A percentile compares a stretch with the other conserved stretches of the same genome.
phyloP scores from a whole-genome alignment of 108 stramenopile species.

The Nitzschia palea region DNA sequence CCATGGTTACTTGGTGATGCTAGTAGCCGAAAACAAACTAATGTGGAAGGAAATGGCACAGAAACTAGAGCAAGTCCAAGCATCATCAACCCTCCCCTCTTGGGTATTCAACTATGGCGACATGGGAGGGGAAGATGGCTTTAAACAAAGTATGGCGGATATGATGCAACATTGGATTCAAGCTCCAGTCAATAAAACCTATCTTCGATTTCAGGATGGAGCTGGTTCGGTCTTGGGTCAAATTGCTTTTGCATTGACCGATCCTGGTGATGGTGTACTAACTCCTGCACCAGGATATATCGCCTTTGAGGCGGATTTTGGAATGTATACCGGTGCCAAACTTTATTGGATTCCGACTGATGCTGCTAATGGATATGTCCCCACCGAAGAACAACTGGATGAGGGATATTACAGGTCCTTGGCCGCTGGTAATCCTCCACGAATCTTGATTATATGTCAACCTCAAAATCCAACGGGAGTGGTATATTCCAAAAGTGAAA shows the following conservation, averaged over 20 bases:
- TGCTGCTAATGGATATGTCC: constrained; percentile 2
- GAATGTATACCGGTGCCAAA: constrained; percentile 1
- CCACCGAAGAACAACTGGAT: constrained; percentile 19
- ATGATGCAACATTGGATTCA: constrained; percentile 19
- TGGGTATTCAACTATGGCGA: constrained; percentile 17
- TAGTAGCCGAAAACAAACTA: constrained; percentile 28
- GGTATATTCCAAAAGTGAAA: constrained; percentile 10
- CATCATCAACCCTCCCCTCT: constrained; percentile 3
- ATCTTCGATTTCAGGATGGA: constrained; percentile 15
- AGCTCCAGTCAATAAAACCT: constrained; percentile 1
- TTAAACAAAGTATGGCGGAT: constrained; percentile 6
- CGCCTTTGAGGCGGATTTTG: constrained; percentile 49
- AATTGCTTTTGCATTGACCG: constrained; percentile 18
- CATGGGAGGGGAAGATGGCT: constrained; percentile 1
- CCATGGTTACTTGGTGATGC: constrained; percentile 20
- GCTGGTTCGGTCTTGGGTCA: constrained; percentile 23
- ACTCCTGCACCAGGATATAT: constrained; percentile 46
- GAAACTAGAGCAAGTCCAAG: constrained; percentile 13
- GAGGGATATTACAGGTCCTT: not conserved
- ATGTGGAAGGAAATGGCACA: constrained; percentile 17
- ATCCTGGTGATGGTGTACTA: constrained; percentile 42
- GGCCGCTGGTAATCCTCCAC: constrained; percentile 6
- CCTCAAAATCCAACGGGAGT: constrained; percentile 35
- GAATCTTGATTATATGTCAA: constrained; percentile 24
- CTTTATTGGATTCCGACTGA: not conserved